Conservation (phyloP, 768 basidiomycete species). For the Suillus discolor region DNA sequence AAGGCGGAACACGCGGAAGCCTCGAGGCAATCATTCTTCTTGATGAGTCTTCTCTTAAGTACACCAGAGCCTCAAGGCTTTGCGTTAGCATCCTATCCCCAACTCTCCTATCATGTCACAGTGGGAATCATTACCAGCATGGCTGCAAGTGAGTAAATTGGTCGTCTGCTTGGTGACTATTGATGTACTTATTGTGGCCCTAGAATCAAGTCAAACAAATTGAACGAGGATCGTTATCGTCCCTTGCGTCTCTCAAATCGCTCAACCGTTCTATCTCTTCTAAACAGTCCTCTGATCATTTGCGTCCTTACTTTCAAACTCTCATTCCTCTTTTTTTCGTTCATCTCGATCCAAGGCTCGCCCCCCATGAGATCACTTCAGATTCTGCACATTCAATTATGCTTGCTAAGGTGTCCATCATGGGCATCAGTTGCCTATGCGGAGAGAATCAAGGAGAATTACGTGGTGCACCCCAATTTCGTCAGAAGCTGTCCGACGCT, state of each 20-base stretch:
- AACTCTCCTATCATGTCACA: slow-evolving; percentile 3
- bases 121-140: slow-evolving; percentile 2
- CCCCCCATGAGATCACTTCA: background rate
- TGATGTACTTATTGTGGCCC: background rate
- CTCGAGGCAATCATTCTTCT: background rate
- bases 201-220: slow-evolving; percentile 4
- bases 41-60: background rate
- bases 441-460: slow-evolving; percentile 2
- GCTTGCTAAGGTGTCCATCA: slow-evolving; percentile 4
- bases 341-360: slow-evolving; percentile 3
- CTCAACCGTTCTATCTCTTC: slow-evolving; percentile 2
- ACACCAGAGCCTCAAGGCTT: background rate
- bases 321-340: slow-evolving; percentile 1
- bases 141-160: background rate
- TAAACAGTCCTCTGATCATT: background rate
- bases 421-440: background rate
- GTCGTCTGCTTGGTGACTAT: background rate
- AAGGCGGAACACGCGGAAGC: background rate
- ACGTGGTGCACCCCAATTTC: slow-evolving; percentile 1
- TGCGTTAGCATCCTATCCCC: background rate
- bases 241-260: background rate
- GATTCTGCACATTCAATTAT: slow-evolving; percentile 2
- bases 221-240: slow-evolving; percentile 1
- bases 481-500: slow-evolving; percentile 1
- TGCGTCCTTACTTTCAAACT: slow-evolving; percentile 2